These are phyloP conservation scores for Solanum hybrid DNA, from an alignment of 305 asterid species.

Conservation along the genomic window DNA sequence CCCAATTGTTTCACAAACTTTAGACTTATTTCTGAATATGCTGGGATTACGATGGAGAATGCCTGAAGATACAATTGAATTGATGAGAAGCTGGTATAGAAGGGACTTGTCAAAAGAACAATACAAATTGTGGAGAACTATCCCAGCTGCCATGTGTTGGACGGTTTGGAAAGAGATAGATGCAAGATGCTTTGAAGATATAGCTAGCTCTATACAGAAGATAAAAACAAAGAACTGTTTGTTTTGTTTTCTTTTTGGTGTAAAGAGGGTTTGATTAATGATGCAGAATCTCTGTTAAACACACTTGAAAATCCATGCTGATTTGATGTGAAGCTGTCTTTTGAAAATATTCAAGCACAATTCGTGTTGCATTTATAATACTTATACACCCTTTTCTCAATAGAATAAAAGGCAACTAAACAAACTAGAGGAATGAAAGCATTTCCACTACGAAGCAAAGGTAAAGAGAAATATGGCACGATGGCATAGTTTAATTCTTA, in stretches of 20 bases:
- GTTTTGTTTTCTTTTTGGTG: not conserved
- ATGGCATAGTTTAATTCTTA: constrained; percentile 11
- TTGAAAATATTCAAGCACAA: not conserved
- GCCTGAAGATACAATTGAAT: not conserved
- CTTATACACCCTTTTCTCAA: not conserved
- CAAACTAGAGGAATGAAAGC: not conserved
- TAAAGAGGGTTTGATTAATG: not conserved
- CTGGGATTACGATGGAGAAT: not conserved
- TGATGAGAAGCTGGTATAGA: not conserved
- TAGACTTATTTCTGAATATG: not conserved
- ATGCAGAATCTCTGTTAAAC: not conserved
- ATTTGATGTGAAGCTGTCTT: not conserved
- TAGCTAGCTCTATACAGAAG: not conserved
- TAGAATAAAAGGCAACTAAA: not conserved
- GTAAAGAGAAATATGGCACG: not conserved
- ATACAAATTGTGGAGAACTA: not conserved
- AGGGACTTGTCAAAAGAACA: not conserved
- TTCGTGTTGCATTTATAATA: not conserved
- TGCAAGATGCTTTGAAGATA: not conserved
- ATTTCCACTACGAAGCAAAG: not conserved
- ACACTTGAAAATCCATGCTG: not conserved
- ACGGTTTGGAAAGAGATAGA: not conserved
- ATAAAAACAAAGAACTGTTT: not conserved
- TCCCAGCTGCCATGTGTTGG: not conserved
- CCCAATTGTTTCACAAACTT: not conserved